Base-by-base conservation (phyloP, 176 grass and related monocot genomes). In the Carex parvula region DNA sequence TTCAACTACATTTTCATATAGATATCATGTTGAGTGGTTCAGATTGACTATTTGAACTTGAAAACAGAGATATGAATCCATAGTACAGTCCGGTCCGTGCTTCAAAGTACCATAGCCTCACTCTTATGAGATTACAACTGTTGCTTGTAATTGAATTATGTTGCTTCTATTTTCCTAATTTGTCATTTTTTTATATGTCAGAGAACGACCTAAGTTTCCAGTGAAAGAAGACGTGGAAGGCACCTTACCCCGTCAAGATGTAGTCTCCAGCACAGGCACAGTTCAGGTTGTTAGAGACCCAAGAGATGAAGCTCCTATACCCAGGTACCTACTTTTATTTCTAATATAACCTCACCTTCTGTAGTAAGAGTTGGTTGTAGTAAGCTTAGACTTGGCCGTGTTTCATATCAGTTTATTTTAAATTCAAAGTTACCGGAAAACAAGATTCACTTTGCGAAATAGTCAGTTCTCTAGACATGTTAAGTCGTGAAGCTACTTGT, bases 191-290 rank as follows among this genome's bases (percentile, higher is more conserved):
- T 70, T 83, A 39, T 84, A 84, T 90, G 53, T 75, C 68, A 99
- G 97, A 88, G 97, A 92, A 77, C 83, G 91, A 3, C 97, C 97
- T 52, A 99, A 96, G 67, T 92, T 94, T 88, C 65, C 72, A 7
- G 64, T 59, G 83, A 94, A 95, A 83, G 84, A 80, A 60, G 89
- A 53, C 32, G 81, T 85, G 15, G 88, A 91, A 87, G 88, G 88
- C 88, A 83, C 86, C 6, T 79, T 67, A 61, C 83, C 82, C 22
- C 82, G 84, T 85, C 89, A 96, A 78, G 86, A 87, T 17, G 86
- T 90, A 78, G 92, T 93, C 59, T 79, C 67, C 59, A 86, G 68
- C 80, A 91, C 89, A 87, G 88, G 97, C 66, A 96, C 90, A 78
- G 56, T 91, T 68, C 96, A 92, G 83, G 87, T 91, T 58, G 74